A percentile compares a stretch with the other conserved stretches of the same genome.
phyloP scores from a whole-genome alignment of 257 asterid genomes.

The Solanum chilense region DNA sequence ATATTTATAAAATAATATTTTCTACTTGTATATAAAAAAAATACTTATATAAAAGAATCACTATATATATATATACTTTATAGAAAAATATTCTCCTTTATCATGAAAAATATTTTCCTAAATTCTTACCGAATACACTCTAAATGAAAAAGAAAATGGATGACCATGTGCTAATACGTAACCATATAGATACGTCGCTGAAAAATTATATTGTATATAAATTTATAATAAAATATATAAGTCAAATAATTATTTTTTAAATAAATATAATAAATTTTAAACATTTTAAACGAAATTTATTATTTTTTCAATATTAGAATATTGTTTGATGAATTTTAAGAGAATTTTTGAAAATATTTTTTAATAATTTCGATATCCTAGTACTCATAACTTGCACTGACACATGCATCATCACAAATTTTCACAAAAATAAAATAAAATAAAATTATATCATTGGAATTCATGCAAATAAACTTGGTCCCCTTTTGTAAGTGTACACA shows the following conservation, averaged over 20 bases:
- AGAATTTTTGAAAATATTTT: neutral
- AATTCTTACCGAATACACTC: neutral
- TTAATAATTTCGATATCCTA: conserved; percentile 11
- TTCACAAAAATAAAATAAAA: neutral
- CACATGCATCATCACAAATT: conserved; percentile 18
- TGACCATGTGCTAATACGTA: neutral
- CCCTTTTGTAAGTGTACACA: conserved; percentile 15
- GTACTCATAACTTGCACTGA: neutral
- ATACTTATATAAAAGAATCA: neutral
- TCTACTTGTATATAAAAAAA: neutral
- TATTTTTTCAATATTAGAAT: neutral
- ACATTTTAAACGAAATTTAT: too few relatives aligned
- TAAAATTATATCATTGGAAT: conserved; percentile 20
- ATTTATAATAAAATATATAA: too few relatives aligned
- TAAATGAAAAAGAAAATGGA: neutral
- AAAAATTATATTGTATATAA: too few relatives aligned
- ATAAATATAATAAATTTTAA: too few relatives aligned
- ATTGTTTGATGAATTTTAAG: neutral
- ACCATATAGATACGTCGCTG: too few relatives aligned
- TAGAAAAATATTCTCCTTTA: neutral
- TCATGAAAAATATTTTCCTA: neutral
- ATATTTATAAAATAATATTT: neutral
- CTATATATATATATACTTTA: neutral
- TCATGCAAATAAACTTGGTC: conserved; percentile 28
- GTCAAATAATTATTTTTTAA: too few relatives aligned